Percentiles rank a stretch among this genome's conserved stretches.
phyloP scores from a whole-genome alignment of 805 yeast species.

The Cyberlindnera xylosilytica region DNA sequence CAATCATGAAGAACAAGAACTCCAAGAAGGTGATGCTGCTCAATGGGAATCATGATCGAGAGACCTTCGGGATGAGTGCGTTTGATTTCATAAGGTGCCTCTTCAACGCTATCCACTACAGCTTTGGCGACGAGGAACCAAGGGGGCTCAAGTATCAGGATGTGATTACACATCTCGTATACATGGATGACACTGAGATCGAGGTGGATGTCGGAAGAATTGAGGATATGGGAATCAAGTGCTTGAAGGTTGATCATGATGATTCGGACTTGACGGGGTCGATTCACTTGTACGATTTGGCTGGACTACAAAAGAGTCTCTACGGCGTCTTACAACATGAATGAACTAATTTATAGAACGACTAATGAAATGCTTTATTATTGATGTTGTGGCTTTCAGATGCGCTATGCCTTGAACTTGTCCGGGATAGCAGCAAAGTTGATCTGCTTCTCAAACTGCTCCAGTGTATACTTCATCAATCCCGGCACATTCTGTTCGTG shows the following conservation, averaged over 20 bases:
- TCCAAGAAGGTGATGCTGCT: constrained; percentile 57
- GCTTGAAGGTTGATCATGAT: constrained; percentile 37
- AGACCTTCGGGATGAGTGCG: constrained; percentile 68
- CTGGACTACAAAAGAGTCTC: constrained; percentile 36
- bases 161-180: constrained; percentile 63
- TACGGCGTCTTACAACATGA: constrained; percentile 2
- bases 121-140: constrained; percentile 26
- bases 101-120: constrained; percentile 53
- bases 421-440: constrained; percentile 35
- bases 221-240: constrained; percentile 41
- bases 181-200: constrained; percentile 49
- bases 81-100: constrained; percentile 55
- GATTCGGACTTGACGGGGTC: constrained; percentile 24
- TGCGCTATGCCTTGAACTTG: constrained; percentile 26
- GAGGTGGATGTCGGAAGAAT: constrained; percentile 43
- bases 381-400: not conserved
- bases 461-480: constrained; percentile 32
- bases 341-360: not conserved
- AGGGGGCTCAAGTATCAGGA: constrained; percentile 35
- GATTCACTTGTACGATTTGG: constrained; percentile 36
- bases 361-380: not conserved
- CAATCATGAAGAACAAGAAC: constrained; percentile 37
- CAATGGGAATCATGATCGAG: constrained; percentile 78
- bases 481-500: constrained; percentile 70
- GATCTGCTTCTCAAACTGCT: constrained; percentile 39